Evolutionary conservation across 352 stramenopile species (phyloP).

Genomic region (Globisporangium solare): DNA sequence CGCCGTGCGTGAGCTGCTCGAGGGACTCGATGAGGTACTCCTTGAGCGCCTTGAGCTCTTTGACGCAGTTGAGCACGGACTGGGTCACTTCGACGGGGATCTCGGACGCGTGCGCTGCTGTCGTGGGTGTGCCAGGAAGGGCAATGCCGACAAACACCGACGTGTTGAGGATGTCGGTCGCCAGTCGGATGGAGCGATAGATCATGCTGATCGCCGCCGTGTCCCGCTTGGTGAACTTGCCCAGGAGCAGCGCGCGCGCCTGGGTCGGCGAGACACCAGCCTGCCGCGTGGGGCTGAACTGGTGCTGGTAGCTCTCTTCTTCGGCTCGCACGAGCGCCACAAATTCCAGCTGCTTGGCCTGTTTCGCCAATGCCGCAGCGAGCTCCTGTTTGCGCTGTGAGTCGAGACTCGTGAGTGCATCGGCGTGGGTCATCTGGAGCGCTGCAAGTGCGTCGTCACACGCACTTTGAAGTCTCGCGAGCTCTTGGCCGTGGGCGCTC

Average conservation of each 20-base stretch:
- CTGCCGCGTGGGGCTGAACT: no score
- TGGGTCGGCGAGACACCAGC: slow-evolving; percentile 12
- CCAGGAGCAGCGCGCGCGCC: slow-evolving; percentile 31
- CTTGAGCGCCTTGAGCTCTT: slow-evolving; percentile 69
- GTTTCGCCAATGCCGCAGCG: slow-evolving; percentile 28
- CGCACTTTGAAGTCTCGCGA: not conserved
- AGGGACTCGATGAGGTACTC: slow-evolving; percentile 61
- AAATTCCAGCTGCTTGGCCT: slow-evolving; percentile 46
- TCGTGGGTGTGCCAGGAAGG: not conserved
- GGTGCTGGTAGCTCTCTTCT: not conserved
- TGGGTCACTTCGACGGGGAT: slow-evolving; percentile 57
- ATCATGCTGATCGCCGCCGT: slow-evolving; percentile 54
- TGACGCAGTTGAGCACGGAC: slow-evolving; percentile 53
- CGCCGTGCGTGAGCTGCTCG: slow-evolving; percentile 29
- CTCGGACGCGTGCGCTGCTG: slow-evolving; percentile 15
- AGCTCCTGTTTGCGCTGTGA: slow-evolving; percentile 15
- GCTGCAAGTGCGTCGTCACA: not conserved
- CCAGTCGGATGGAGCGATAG: slow-evolving; percentile 62
- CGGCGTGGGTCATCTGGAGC: not conserved
- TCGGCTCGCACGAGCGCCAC: slow-evolving; percentile 19
- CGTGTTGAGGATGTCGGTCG: slow-evolving; percentile 62
- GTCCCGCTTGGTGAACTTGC: slow-evolving; percentile 53
- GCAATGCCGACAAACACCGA: slow-evolving; percentile 17
- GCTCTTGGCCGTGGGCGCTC: not conserved
- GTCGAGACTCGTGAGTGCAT: not conserved